A percentile compares a stretch with the other conserved stretches of the same genome.
Evolutionary conservation across 2,329 filamentous ascomycete genomes (phyloP).

Genomic region (Arthroderma sp.): DNA sequence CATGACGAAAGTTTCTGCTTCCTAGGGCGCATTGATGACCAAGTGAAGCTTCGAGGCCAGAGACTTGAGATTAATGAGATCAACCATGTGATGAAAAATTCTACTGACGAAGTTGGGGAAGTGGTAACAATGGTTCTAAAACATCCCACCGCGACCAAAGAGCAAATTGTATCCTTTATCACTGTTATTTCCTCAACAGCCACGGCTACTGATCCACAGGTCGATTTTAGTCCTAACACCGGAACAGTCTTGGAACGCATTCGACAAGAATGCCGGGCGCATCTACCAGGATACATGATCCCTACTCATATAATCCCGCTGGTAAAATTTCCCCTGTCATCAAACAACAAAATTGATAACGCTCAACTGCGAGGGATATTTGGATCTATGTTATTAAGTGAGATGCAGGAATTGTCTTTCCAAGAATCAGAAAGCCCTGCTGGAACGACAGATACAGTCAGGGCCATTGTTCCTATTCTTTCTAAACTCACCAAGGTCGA

Average conservation of each 20-base stretch:
- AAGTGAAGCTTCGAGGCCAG: conserved; percentile 84
- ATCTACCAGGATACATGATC: conserved; percentile 76
- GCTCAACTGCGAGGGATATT: conserved; percentile 60
- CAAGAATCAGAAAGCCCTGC: conserved; percentile 19
- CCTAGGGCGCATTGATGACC: conserved; percentile 75
- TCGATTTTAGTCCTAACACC: conserved; percentile 29
- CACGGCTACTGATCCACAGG: conserved; percentile 13
- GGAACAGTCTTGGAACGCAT: conserved; percentile 23
- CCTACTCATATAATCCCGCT: conserved; percentile 70
- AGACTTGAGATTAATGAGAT: conserved; percentile 84
- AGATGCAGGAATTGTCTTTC: conserved; percentile 47
- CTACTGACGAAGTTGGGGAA: conserved; percentile 49
- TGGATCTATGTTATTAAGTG: conserved; percentile 44
- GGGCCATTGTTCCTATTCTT: conserved; percentile 44
- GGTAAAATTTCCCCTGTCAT: conserved; percentile 61
- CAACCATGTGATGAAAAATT: conserved; percentile 63
- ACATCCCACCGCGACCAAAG: conserved; percentile 60
- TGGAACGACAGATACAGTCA: conserved; percentile 29
- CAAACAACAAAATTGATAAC: conserved; percentile 80
- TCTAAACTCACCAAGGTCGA: conserved; percentile 41
- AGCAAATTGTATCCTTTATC: conserved; percentile 71
- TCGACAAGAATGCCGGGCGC: conserved; percentile 52
- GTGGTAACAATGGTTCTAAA: conserved; percentile 66
- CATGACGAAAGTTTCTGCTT: conserved; percentile 78
- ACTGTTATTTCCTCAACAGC: conserved; percentile 10